Conservation (phyloP, 495 filamentous ascomycete species). For the Collariella sp. region DNA sequence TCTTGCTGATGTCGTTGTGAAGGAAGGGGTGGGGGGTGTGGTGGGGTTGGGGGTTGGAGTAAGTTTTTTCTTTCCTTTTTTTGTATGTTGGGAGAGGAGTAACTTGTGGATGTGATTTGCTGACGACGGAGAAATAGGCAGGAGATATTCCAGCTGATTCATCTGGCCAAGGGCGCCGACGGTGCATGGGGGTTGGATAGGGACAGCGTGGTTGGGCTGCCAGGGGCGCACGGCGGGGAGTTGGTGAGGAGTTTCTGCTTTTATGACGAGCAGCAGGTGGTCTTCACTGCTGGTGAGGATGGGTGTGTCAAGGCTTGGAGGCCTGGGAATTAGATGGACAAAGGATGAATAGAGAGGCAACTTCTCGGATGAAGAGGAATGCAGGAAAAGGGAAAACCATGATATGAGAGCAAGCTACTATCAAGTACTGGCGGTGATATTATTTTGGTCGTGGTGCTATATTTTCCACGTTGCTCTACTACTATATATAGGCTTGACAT, state of each 20-base stretch:
- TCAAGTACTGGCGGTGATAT: neutral
- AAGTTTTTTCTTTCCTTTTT: slow-evolving; percentile 19
- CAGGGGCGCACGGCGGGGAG: slow-evolving; percentile 75
- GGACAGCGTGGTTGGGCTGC: slow-evolving; percentile 54
- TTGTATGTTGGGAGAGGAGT: neutral
- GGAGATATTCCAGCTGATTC: slow-evolving; percentile 58
- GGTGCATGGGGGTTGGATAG: slow-evolving; percentile 52
- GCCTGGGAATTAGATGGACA: slow-evolving; percentile 18
- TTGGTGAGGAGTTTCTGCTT: slow-evolving; percentile 73
- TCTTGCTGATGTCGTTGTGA: slow-evolving; percentile 58
- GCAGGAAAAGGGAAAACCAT: neutral
- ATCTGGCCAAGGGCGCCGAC: slow-evolving; percentile 45
- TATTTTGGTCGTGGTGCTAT: neutral
- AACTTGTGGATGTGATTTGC: neutral
- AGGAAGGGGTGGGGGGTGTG: slow-evolving; percentile 46
- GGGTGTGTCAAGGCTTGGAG: slow-evolving; percentile 61
- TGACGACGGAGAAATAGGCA: slow-evolving; percentile 35
- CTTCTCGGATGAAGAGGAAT: neutral
- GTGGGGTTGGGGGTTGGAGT: slow-evolving; percentile 53
- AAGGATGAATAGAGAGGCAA: neutral
- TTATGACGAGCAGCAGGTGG: slow-evolving; percentile 57
- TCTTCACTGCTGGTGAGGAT: slow-evolving; percentile 76
- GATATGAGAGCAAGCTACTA: neutral
- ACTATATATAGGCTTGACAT: slow-evolving; percentile 22
- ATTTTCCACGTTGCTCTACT: neutral